These are phyloP conservation scores for Prunus kanzakura DNA, from an alignment of 306 rosid genomes.

Conservation along the genomic window DNA sequence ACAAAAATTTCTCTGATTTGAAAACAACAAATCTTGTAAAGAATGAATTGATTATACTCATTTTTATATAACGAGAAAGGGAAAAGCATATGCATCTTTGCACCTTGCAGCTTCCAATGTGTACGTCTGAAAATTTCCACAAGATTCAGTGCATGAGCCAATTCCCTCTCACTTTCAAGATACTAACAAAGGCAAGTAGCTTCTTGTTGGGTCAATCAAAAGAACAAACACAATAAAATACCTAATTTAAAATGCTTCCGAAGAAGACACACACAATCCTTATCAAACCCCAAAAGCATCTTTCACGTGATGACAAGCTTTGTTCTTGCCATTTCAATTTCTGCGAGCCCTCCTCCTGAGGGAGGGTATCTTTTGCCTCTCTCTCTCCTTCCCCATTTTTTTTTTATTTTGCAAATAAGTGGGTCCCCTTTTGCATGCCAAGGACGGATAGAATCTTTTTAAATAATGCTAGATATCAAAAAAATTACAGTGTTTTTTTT, in stretches of 20 bases:
- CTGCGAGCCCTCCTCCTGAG: conserved; percentile 31
- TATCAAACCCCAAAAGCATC: conserved; percentile 44
- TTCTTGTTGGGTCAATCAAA: conserved; percentile 28
- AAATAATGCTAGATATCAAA: conserved; percentile 28
- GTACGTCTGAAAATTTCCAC: not conserved
- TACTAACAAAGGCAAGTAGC: conserved; percentile 13
- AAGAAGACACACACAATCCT: conserved; percentile 36
- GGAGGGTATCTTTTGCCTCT: conserved; percentile 50
- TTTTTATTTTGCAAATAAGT: not conserved
- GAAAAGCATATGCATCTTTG: not conserved
- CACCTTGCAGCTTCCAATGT: not conserved
- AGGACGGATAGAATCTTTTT: conserved; percentile 41
- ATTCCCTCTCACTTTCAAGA: conserved; percentile 22
- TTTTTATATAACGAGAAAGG: too few relatives aligned
- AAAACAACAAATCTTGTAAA: not conserved
- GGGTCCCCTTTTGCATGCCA: conserved; percentile 24
- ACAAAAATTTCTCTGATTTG: too few relatives aligned
- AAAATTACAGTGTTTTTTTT: conserved; percentile 3
- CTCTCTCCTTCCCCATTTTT: not conserved
- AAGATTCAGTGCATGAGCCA: conserved; percentile 33
- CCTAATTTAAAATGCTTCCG: conserved; percentile 33
- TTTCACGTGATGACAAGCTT: conserved; percentile 71
- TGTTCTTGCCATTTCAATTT: conserved; percentile 33
- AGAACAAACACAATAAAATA: conserved; percentile 29
- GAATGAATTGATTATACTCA: not conserved